Percentiles rank a stretch among this genome's conserved stretches.
Evolutionary conservation across 2,329 filamentous ascomycete species (phyloP).

Genomic region (Arthrobotrys iridis): DNA sequence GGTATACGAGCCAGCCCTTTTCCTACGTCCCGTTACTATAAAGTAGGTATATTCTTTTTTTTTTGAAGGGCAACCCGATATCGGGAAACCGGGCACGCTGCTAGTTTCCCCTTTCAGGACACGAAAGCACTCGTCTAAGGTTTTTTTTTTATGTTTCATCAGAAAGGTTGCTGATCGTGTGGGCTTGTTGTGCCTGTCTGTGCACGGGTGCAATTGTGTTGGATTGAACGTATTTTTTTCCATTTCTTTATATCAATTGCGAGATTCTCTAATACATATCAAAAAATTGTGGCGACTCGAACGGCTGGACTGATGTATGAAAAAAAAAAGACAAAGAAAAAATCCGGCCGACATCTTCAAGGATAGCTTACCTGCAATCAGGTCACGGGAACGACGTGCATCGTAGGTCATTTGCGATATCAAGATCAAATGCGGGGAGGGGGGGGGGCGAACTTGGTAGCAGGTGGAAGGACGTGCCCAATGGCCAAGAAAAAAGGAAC

Average conservation of each 20-base stretch:
- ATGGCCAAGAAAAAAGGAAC: conserved; percentile 22
- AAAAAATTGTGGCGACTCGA: too few relatives aligned
- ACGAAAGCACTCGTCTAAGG: conserved; percentile 10
- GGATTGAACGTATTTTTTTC: too few relatives aligned
- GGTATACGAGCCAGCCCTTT: too few relatives aligned
- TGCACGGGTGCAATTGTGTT: too few relatives aligned
- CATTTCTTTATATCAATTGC: too few relatives aligned
- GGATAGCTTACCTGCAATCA: not conserved
- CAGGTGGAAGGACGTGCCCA: conserved; percentile 11
- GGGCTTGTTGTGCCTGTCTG: too few relatives aligned
- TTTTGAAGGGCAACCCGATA: conserved; percentile 26
- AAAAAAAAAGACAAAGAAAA: not conserved
- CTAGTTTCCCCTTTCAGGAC: conserved; percentile 32
- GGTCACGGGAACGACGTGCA: not conserved
- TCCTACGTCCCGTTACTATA: too few relatives aligned
- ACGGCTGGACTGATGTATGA: too few relatives aligned
- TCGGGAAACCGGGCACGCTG: conserved; percentile 45
- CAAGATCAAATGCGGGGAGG: not conserved
- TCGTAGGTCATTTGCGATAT: conserved; percentile 14
- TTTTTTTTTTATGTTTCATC: not conserved
- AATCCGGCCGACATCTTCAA: too few relatives aligned
- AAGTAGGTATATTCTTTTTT: not conserved
- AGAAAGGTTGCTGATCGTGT: too few relatives aligned
- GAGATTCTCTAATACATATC: too few relatives aligned
- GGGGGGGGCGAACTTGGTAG: too few relatives aligned